A percentile compares a stretch with the other conserved stretches of the same genome.
These are phyloP conservation scores for Ophiostoma novo-ulmi DNA, from an alignment of 2,329 filamentous ascomycete species.

Conservation along the genomic window DNA sequence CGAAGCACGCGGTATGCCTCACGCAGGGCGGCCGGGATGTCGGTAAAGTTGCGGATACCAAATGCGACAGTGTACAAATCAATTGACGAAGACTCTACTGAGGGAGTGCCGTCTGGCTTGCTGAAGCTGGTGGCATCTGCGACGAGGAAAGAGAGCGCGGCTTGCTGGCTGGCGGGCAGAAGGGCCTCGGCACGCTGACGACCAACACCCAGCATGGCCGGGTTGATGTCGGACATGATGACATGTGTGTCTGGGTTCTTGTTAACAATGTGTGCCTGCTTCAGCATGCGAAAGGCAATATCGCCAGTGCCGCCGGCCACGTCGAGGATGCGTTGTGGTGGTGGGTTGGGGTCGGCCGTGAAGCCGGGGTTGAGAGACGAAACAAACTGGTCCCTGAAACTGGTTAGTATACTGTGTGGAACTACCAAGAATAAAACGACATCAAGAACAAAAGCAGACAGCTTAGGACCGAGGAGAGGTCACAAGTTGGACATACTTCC, in stretches of 20 bases:
- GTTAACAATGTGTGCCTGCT: slow-evolving; percentile 77
- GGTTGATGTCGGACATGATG: slow-evolving; percentile 93
- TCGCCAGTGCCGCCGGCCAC: slow-evolving; percentile 96
- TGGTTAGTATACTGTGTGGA: not conserved
- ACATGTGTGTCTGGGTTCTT: slow-evolving; percentile 74
- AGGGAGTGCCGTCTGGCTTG: slow-evolving; percentile 35
- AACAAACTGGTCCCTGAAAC: slow-evolving; percentile 75
- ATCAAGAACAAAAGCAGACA: not conserved
- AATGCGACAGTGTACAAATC: slow-evolving; percentile 98
- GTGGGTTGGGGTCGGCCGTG: slow-evolving; percentile 40
- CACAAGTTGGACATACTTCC: slow-evolving; percentile 56
- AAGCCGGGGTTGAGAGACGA: slow-evolving; percentile 80
- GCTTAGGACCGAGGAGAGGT: not conserved
- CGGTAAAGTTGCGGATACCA: slow-evolving; percentile 93
- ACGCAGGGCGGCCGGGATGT: slow-evolving; percentile 74
- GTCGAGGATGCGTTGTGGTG: slow-evolving; percentile 74
- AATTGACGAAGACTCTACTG: slow-evolving; percentile 64
- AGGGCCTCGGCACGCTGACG: slow-evolving; percentile 64
- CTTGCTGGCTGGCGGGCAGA: slow-evolving; percentile 52
- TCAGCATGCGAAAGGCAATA: slow-evolving; percentile 93
- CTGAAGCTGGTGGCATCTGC: slow-evolving; percentile 78
- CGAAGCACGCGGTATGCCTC: slow-evolving; percentile 87
- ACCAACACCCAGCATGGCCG: slow-evolving; percentile 87
- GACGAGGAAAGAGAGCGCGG: slow-evolving; percentile 68
- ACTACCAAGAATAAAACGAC: no score